Conservation (phyloP, 164 flowering plant genomes). For the Vitis rupestris region DNA sequence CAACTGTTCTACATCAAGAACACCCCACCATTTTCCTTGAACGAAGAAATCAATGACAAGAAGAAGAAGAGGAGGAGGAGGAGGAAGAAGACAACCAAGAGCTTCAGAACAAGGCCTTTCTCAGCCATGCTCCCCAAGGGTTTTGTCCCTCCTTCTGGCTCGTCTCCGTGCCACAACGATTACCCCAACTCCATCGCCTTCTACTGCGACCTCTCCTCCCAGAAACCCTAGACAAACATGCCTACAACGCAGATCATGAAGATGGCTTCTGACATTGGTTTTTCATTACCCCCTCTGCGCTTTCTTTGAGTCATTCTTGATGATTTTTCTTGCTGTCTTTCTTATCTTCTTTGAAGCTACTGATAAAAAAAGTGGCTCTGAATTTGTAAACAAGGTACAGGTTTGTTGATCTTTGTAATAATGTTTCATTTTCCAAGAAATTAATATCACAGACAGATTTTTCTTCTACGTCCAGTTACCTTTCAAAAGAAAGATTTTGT, state of each 20-base stretch:
- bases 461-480: not conserved
- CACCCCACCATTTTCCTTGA: constrained; percentile 19
- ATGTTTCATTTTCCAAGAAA: not conserved
- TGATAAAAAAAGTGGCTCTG: too few relatives aligned
- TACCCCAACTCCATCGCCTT: constrained; percentile 34
- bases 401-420: not conserved
- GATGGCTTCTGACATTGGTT: not conserved
- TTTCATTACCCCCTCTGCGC: not conserved
- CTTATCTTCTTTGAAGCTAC: not conserved
- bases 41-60: constrained; percentile 3
- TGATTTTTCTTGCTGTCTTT: not conserved
- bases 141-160: constrained; percentile 64
- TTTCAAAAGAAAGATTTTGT: too few relatives aligned
- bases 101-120: constrained; percentile 25
- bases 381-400: not conserved
- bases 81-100: constrained; percentile 7
- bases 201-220: constrained; percentile 33
- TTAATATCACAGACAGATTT: too few relatives aligned
- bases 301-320: not conserved
- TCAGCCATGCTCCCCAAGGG: constrained; percentile 78
- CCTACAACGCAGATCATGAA: not conserved
- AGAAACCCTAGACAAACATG: constrained; percentile 15
- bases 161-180: constrained; percentile 67
- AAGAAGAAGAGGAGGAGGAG: constrained; percentile 21
- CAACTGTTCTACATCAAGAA: constrained; percentile 32